A percentile compares a stretch with the other conserved stretches of the same genome.
phyloP scores from a whole-genome alignment of 352 stramenopile genomes.

The Elongisporangium undulatum region DNA sequence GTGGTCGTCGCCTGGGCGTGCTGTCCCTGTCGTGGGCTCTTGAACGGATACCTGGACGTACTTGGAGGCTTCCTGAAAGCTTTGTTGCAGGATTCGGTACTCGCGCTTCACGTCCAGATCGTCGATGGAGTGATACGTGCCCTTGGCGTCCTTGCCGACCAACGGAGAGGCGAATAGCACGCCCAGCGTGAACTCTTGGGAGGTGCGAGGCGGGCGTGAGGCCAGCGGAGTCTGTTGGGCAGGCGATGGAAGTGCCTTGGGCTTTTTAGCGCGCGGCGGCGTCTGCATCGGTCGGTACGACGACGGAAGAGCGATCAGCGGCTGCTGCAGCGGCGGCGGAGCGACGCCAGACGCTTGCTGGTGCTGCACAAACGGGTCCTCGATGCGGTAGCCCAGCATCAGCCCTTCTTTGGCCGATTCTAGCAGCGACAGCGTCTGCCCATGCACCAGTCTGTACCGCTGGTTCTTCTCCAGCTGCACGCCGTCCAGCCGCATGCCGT shows the following conservation, averaged over 20 bases:
- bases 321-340: neutral
- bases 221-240: constrained; percentile 12
- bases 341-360: neutral
- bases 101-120: constrained; percentile 47
- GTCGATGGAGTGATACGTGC: constrained; percentile 76
- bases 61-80: constrained; percentile 33
- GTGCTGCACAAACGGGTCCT: constrained; percentile 33
- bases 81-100: constrained; percentile 42
- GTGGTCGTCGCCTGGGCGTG: constrained; percentile 3
- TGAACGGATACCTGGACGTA: constrained; percentile 9
- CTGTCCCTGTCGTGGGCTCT: neutral
- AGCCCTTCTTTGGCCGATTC: constrained; percentile 25
- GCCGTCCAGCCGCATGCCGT: constrained; percentile 40
- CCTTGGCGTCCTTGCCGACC: constrained; percentile 74
- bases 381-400: constrained; percentile 34
- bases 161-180: constrained; percentile 92
- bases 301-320: neutral
- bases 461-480: constrained; percentile 18
- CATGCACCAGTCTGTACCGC: constrained; percentile 16
- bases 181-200: constrained; percentile 60
- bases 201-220: constrained; percentile 18
- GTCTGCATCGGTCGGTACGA: neutral
- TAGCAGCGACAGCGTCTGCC: constrained; percentile 37
- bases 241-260: neutral
- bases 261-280: neutral